A percentile compares a stretch with the other conserved stretches of the same genome.
These are phyloP conservation scores for Solanum hybrid DNA, from an alignment of 305 asterid species.

Conservation along the genomic window DNA sequence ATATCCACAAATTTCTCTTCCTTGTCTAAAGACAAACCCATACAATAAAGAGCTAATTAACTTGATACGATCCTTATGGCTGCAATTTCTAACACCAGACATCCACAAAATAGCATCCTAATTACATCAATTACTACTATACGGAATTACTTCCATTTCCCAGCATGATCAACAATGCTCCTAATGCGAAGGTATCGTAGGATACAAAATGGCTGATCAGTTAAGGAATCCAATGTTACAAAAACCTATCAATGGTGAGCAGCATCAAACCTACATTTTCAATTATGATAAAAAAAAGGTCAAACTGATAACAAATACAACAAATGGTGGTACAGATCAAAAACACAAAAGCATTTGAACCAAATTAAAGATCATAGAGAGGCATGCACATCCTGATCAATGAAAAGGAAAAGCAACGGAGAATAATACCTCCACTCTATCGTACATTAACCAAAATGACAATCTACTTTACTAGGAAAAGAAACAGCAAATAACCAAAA, in stretches of 20 bases:
- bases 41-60: background rate
- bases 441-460: background rate
- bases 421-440: background rate
- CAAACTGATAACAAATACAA: background rate
- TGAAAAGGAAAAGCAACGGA: background rate
- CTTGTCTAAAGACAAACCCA: background rate
- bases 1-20: background rate
- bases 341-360: background rate
- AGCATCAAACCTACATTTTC: background rate
- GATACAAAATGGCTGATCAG: background rate
- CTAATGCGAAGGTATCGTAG: background rate
- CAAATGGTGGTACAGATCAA: background rate
- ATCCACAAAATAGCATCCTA: background rate
- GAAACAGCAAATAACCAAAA: background rate
- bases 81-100: background rate
- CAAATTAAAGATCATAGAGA: background rate
- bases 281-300: background rate
- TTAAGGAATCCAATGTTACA: background rate
- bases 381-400: background rate
- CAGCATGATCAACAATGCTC: background rate
- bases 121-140: background rate
- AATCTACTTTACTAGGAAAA: background rate
- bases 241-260: background rate
- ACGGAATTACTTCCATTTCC: background rate
- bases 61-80: background rate